Evolutionary conservation across 2,329 filamentous ascomycete genomes (phyloP), one percentile per base, ranked within the genome.

Genomic region (Pleomassaria siparia): DNA sequence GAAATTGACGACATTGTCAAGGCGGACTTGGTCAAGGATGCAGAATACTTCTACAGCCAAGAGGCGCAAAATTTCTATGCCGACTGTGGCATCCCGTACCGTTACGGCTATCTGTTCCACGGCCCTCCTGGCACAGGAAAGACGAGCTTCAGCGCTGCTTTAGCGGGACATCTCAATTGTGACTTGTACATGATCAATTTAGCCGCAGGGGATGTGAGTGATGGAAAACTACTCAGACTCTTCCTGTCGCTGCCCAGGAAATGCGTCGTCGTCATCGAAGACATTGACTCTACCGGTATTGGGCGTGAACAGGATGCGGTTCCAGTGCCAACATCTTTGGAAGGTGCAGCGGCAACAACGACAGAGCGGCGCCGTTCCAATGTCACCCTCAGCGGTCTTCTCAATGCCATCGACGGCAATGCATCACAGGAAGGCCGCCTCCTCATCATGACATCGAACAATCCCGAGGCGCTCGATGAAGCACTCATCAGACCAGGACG

Each of bases 221-320:
- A 73, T 36, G 44, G 50, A n/a, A 57, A 41, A 6, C 56, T 74
- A 0, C 63, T 66, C 15, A 48, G 44, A 0, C 49, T 70, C 3
- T 69, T 74, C 33, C 45, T 56, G 2, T 48, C 56, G 11, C 60
- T 75, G n/a, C 69, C 66, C 11, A 53, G 56, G 4, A 63, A 64
- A 40, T 75, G 64, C 46, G 52, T 75, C 18, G 62, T 75, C 11
- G 60, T 75, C 2, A 52, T 75, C n/a, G 69, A 75, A 49, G 72
- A 75, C 44, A 71, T 22, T 29, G 67, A 76, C 44, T 64, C 64
- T 12, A 63, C 65, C 4, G 65, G 66, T 20, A 60, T 67, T 12
- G 56, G 50, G 33, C 63, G 63, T 25, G 63, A 66, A 45, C 46
- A 47, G 35, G 44, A 30, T 13, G 12, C 16, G 16, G 9, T 18